A percentile compares a stretch with the other conserved stretches of the same genome.
Conservation (phyloP, 768 basidiomycete genomes). For the Boletus subparvulus region DNA sequence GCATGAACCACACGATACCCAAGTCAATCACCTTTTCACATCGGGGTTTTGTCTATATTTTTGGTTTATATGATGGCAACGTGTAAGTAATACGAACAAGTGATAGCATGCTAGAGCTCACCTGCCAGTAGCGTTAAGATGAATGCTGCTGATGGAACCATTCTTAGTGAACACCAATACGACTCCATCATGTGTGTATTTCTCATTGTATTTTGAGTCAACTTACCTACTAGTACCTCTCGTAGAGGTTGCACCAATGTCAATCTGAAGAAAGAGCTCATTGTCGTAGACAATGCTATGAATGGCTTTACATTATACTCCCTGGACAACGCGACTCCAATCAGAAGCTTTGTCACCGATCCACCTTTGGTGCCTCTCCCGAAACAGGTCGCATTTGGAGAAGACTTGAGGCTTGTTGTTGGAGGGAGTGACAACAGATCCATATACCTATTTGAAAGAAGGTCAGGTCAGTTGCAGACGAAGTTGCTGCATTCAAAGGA, state of each 20-base stretch:
- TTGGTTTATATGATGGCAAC: constrained; percentile 11
- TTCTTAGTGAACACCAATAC: constrained; percentile 2
- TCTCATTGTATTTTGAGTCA: neutral
- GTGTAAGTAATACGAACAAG: neutral
- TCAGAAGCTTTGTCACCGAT: constrained; percentile 1
- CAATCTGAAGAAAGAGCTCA: neutral
- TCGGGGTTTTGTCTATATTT: neutral
- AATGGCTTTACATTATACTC: constrained; percentile 9
- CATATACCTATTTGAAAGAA: constrained; percentile 10
- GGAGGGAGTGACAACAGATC: constrained; percentile 8
- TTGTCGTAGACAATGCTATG: constrained; percentile 9
- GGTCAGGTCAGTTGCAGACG: neutral
- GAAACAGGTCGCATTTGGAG: constrained; percentile 12
- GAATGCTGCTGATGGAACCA: neutral
- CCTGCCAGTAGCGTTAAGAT: neutral
- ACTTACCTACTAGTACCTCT: neutral
- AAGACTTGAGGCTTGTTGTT: constrained; percentile 4
- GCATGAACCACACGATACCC: neutral
- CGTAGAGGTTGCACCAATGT: constrained; percentile 3
- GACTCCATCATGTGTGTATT: constrained; percentile 5
- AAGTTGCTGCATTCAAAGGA: neutral
- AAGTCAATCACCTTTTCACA: constrained; percentile 3
- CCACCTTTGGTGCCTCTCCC: neutral
- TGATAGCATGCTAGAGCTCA: neutral
- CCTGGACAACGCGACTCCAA: neutral